phyloP scores from a whole-genome alignment of 1,284 basidiomycete genomes.

The Phylloporus sp. region DNA sequence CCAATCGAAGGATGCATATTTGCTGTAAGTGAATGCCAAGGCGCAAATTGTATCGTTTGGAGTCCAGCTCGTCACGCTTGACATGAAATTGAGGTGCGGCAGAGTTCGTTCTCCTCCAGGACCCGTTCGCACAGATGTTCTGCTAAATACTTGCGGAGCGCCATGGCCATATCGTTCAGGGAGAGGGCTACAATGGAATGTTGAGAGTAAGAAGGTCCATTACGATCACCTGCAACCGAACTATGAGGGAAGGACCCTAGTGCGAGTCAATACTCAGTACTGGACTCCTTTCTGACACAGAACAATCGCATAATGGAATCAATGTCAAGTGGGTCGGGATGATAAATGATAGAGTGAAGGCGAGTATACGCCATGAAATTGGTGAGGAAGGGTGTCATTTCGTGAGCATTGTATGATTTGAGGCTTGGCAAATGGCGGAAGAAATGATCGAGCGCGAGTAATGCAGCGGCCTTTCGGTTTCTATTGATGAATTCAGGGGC shows the following conservation, averaged over 20 bases:
- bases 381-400: conserved; percentile 42
- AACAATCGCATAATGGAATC: conserved; percentile 47
- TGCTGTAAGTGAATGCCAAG: too few relatives aligned
- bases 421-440: conserved; percentile 25
- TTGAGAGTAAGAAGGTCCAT: conserved; percentile 8
- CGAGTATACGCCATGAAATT: conserved; percentile 48
- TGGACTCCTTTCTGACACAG: conserved; percentile 39
- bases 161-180: conserved; percentile 13
- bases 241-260: conserved; percentile 38
- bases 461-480: conserved; percentile 17
- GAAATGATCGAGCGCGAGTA: conserved; percentile 38
- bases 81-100: too few relatives aligned
- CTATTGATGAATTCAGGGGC: conserved; percentile 20
- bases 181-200: conserved; percentile 7
- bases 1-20: too few relatives aligned
- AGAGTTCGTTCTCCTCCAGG: conserved; percentile 44
- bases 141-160: conserved; percentile 35
- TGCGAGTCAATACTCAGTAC: conserved; percentile 38
- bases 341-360: conserved; percentile 41
- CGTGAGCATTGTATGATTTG: conserved; percentile 23
- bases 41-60: too few relatives aligned
- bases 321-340: conserved; percentile 36
- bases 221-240: conserved; percentile 14
- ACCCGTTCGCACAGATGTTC: conserved; percentile 47
- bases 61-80: too few relatives aligned